These are phyloP conservation scores for Sophora flavescens DNA, from an alignment of 306 rosid genomes.

Conservation along the genomic window DNA sequence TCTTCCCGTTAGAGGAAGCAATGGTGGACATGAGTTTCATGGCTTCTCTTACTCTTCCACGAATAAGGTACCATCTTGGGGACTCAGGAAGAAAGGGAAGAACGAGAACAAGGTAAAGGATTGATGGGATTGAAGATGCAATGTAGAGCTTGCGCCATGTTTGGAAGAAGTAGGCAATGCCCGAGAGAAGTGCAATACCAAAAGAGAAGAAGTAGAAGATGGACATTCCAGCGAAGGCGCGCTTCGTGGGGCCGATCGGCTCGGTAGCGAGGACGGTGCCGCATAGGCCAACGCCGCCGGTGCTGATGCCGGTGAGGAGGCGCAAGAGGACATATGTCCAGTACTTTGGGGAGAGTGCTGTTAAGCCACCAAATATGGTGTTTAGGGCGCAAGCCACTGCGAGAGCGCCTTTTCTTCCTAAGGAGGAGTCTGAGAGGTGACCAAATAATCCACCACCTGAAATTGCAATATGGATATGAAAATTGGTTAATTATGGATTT, in stretches of 20 bases:
- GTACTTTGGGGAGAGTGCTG: slow-evolving; percentile 65
- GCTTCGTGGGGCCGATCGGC: slow-evolving; percentile 67
- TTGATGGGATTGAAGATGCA: slow-evolving; percentile 67
- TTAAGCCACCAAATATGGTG: slow-evolving; percentile 65
- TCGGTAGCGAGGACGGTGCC: slow-evolving; percentile 76
- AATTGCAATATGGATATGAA: background rate
- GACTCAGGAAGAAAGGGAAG: slow-evolving; percentile 72
- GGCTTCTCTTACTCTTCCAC: slow-evolving; percentile 63
- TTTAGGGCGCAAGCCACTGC: slow-evolving; percentile 62
- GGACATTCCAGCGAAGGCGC: slow-evolving; percentile 70
- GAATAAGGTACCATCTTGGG: slow-evolving; percentile 78
- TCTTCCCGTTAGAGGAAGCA: slow-evolving; percentile 53
- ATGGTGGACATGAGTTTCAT: slow-evolving; percentile 59
- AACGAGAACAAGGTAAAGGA: slow-evolving; percentile 55
- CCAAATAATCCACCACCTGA: slow-evolving; percentile 80
- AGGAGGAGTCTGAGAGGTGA: slow-evolving; percentile 67
- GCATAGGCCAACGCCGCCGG: slow-evolving; percentile 77
- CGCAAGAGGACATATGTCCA: slow-evolving; percentile 60
- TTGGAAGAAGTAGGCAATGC: slow-evolving; percentile 58
- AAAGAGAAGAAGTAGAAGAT: slow-evolving; percentile 82
- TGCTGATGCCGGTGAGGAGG: slow-evolving; percentile 72
- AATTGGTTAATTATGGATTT: too few species aligned
- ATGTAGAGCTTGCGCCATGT: slow-evolving; percentile 69
- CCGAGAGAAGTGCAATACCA: slow-evolving; percentile 65
- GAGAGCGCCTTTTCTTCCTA: slow-evolving; percentile 79